A percentile compares a stretch with the other conserved stretches of the same genome.
Conservation (phyloP, 345 rosid genomes). For the Pelargonium nanum region DNA sequence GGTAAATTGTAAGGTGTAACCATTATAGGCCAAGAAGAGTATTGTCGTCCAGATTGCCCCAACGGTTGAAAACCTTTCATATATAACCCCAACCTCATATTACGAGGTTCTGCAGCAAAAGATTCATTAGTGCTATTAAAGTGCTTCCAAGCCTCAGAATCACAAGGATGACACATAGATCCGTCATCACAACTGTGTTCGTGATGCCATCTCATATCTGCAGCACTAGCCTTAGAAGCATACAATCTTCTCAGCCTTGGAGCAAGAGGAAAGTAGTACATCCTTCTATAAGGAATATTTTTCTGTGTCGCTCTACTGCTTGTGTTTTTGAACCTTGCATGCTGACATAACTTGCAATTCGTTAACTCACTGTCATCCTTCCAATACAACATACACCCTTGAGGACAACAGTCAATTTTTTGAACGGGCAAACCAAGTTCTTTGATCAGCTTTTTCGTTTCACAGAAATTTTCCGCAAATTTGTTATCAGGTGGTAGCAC, state of each 20-base stretch:
- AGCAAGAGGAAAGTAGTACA: conserved; percentile 2
- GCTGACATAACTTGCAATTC: too few relatives aligned
- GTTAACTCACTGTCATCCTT: too few relatives aligned
- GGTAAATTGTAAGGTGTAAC: conserved; percentile 1
- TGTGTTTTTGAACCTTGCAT: too few relatives aligned
- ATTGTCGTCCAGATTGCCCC: background rate
- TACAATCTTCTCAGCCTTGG: background rate
- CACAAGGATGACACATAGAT: background rate
- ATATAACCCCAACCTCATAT: background rate
- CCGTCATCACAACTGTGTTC: background rate
- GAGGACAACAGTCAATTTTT: too few relatives aligned
- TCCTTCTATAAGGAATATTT: conserved; percentile 4
- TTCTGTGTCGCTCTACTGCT: too few relatives aligned
- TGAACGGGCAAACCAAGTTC: too few relatives aligned
- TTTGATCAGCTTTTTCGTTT: too few relatives aligned
- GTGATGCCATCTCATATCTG: conserved; percentile 6
- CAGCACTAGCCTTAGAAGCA: background rate
- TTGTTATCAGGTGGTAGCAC: background rate
- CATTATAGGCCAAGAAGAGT: conserved; percentile 6
- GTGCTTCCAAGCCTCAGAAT: conserved; percentile 2
- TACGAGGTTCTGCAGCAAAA: background rate
- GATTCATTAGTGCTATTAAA: background rate
- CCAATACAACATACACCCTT: too few relatives aligned
- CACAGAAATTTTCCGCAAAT: too few relatives aligned
- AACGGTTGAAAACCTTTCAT: conserved; percentile 4